Evolutionary conservation across 495 filamentous ascomycete species (phyloP).

Genomic region (Glutinoglossum americanum): DNA sequence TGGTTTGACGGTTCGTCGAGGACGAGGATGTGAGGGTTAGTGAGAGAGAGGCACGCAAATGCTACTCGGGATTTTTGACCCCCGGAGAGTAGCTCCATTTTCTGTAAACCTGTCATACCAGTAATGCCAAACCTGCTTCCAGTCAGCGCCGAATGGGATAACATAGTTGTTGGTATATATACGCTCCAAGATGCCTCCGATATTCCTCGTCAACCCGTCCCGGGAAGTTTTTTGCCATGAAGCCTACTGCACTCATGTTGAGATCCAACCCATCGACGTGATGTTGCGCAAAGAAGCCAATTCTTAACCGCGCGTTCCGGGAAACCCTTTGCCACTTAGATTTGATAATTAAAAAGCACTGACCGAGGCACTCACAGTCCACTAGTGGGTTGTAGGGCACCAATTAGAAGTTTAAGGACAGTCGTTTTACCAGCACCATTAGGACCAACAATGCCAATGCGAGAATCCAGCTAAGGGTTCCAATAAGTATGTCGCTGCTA

Average conservation of each 20-base stretch:
- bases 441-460: conserved; percentile 94
- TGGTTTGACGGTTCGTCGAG: conserved; percentile 98
- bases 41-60: conserved; percentile 81
- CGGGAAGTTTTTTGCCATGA: conserved; percentile 84
- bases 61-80: conserved; percentile 97
- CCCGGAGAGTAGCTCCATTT: conserved; percentile 85
- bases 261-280: conserved; percentile 94
- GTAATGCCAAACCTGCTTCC: conserved; percentile 66
- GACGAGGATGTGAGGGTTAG: conserved; percentile 89
- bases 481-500: neutral
- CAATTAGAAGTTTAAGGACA: conserved; percentile 81
- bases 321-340: conserved; percentile 32
- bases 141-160: neutral
- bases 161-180: conserved; percentile 9
- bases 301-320: conserved; percentile 62
- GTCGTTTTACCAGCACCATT: conserved; percentile 99
- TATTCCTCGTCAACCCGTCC: conserved; percentile 94
- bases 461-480: conserved; percentile 49
- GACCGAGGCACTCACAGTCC: conserved; percentile 26
- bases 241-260: conserved; percentile 67
- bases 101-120: conserved; percentile 88
- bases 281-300: conserved; percentile 97
- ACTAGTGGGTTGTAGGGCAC: conserved; percentile 51
- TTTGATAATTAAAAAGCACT: neutral
- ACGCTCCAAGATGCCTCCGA: conserved; percentile 76